Base-by-base conservation (phyloP, 345 rosid species). In the Isatis tinctoria region DNA sequence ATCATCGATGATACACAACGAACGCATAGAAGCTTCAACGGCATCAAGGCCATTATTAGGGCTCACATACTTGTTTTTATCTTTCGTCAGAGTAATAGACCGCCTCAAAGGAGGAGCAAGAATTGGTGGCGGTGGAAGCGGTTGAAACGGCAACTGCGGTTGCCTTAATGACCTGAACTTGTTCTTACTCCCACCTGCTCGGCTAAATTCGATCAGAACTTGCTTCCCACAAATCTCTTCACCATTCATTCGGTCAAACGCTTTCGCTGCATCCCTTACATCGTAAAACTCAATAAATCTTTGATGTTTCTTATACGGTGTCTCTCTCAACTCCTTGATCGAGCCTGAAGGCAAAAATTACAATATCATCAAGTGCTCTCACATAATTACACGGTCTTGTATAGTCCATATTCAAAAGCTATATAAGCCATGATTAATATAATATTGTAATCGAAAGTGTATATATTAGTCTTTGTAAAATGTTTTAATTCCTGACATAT, bases 221-320 rank as follows among this genome's bases (percentile, higher is more conserved):
- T 76, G 85, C 69, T 71, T 83, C 22, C 96, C 92, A 6, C 60
- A 60, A 13, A 95, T 88, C 77, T 88, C 97, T 74, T 82, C 82
- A 10, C 99, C 99, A 43, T 92, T 86, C 97, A 88, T 86, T 73
- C 84, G 78, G 36, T 75, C 77, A 14, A 85, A 77, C n/a, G 99
- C 99, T 76, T 74, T 81, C 0, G 94, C 88, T 3, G 99, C 93
- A 61, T 95, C 92, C 51, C 99, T 83, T 0, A 90, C 73, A 72
- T 95, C 97, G 72, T 83, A 88, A 74, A 86, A 95, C 86, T 95
- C 99, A 4, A 95, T 69, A 54, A 95, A 95, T 71, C 86, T 83
- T 49, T 95, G 99, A 61, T 87, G 86, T 74, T 85, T 92, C 90
- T 95, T 95, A 74, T 74, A 80, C 17, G 99, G 99, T 1, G 99